Evolutionary conservation across 1,139 yeast species (phyloP).

Genomic region (Yamadazyma spencermartinsiae): DNA sequence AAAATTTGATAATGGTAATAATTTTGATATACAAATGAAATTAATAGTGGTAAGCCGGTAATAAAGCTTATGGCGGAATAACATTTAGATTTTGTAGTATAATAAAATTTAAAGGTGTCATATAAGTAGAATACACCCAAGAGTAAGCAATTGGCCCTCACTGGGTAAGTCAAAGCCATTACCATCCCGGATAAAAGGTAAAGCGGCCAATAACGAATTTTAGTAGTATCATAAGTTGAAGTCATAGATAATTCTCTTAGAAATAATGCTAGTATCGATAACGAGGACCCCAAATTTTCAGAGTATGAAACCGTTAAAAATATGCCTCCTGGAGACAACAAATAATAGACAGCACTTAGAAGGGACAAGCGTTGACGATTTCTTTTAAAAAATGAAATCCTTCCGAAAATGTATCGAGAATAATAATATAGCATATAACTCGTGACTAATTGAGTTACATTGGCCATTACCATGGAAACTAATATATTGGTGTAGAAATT

Average conservation of each 20-base stretch:
- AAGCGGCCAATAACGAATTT: conserved; percentile 13
- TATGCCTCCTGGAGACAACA: conserved; percentile 77
- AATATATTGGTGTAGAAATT: conserved; percentile 47
- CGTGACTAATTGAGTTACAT: conserved; percentile 52
- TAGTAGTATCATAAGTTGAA: conserved; percentile 5
- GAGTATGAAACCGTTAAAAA: conserved; percentile 76
- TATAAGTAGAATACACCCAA: conserved; percentile 67
- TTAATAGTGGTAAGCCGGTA: conserved; percentile 57
- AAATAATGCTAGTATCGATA: conserved; percentile 60
- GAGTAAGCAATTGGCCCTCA: conserved; percentile 75
- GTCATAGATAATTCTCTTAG: conserved; percentile 45
- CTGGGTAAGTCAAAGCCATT: conserved; percentile 57
- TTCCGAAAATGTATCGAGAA: conserved; percentile 37
- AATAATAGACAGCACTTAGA: conserved; percentile 47
- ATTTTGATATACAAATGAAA: conserved; percentile 47
- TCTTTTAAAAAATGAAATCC: conserved; percentile 19
- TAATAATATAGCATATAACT: conserved; percentile 51
- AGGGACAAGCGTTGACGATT: conserved; percentile 26
- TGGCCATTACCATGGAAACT: conserved; percentile 48
- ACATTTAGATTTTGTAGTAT: background rate
- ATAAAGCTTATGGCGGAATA: conserved; percentile 22
- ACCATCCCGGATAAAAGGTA: conserved; percentile 59
- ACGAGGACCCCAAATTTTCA: conserved; percentile 71
- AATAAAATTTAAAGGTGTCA: conserved; percentile 45
- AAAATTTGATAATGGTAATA: conserved; percentile 54